Base-by-base conservation (phyloP, 352 stramenopile species). In the Globisporangium nagaii region DNA sequence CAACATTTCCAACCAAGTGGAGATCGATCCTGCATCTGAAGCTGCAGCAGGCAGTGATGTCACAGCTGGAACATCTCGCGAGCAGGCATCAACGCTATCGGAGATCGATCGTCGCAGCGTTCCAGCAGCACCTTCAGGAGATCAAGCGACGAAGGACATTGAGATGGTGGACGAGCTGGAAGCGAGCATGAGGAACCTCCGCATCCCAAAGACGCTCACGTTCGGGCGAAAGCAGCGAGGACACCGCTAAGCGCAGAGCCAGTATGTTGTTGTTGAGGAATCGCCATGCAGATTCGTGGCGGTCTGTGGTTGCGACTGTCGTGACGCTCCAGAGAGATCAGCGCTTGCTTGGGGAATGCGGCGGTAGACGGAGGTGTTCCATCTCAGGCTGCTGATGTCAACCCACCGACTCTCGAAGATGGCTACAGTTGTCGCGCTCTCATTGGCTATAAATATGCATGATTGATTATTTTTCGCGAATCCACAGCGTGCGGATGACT, bases 141-240 rank as follows among this genome's bases (percentile, higher is more conserved):
- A n/a, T n/a, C 32, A 50, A 24, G 9, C 19, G 30, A 37, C 41
- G 15, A 43, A 35, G 12, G 60, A 72, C 30, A 36, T 65, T 24
- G 65, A 62, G 3, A 71, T 73, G 61, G 31, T 44, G 12, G 50
- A 58, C 7, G 68, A 53, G 11, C 17, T 76, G 24, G 51, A 65
- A 52, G 40, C 62, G 9, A 58, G 12, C 17, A 73, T 76, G 68
- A 40, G 39, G 25, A 31, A 64, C 5, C 31, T 76, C 11, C 58
- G 59, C 6, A 73, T 76, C 42, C 65, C 68, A 2, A 76, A 73
- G 47, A 66, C 11, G 27, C 49, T 76, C 40, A 60, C 57, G 12
- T 76, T 76, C 15, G 65, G 68, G 6, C 62, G 65, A 48, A 48
- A 48, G 42, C 42, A 48, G 35, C 63, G 57, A 30, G 51, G 60